phyloP scores from a whole-genome alignment of 192 early-diverging fungal species.

The Phlyctochytrium bullatum region DNA sequence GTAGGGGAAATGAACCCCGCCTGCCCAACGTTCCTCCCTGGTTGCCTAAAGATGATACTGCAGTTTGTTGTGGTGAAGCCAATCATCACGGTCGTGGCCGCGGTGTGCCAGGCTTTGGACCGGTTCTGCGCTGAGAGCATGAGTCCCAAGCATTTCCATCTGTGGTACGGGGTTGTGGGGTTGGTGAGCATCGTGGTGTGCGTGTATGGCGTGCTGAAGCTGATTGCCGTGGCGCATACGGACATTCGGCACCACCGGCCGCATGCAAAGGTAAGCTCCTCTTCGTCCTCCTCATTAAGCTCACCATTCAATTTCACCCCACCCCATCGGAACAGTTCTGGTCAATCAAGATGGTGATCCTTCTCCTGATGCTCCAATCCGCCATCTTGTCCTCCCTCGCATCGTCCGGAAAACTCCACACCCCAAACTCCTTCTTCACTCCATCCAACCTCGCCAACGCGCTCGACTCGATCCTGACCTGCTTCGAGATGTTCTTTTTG shows the following conservation, averaged over 20 bases:
- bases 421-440: no score
- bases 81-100: conserved; percentile 54
- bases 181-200: conserved; percentile 61
- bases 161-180: conserved; percentile 62
- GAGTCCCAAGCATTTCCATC: conserved; percentile 57
- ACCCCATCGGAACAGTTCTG: no score
- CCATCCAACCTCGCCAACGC: conserved; percentile 52
- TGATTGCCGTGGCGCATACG: no score
- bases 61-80: conserved; percentile 71
- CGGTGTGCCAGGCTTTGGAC: conserved; percentile 53
- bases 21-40: conserved; percentile 48
- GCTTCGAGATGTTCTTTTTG: conserved; percentile 58
- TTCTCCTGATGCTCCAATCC: conserved; percentile 57
- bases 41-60: conserved; percentile 59
- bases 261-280: no score
- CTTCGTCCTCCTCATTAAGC: no score
- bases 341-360: conserved; percentile 48
- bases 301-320: no score
- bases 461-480: conserved; percentile 53
- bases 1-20: no score
- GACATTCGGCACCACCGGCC: no score
- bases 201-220: conserved; percentile 67
- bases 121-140: conserved; percentile 64
- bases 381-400: conserved; percentile 54
- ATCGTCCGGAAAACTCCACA: conserved; percentile 40